Evolutionary conservation across 2,329 filamentous ascomycete species (phyloP).

Genomic region (Dothideomycetidae sp.): DNA sequence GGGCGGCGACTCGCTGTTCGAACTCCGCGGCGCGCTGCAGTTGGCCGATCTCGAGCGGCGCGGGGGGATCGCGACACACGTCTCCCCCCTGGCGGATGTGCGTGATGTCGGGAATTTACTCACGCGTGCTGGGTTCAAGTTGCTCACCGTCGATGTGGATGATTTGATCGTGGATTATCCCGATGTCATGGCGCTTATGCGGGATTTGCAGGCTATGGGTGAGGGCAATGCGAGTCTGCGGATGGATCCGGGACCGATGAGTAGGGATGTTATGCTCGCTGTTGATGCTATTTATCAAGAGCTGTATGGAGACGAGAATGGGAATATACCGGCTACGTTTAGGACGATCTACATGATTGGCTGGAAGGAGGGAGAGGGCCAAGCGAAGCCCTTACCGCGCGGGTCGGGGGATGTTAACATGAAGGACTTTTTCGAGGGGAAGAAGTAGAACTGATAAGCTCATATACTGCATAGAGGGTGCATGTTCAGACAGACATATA

Average conservation of each 20-base stretch:
- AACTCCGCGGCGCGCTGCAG: conserved; percentile 84
- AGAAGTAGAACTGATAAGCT: too few relatives aligned
- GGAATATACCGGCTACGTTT: conserved; percentile 69
- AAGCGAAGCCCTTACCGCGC: conserved; percentile 64
- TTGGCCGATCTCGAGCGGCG: conserved; percentile 79
- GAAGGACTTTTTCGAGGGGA: conserved; percentile 60
- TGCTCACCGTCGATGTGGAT: conserved; percentile 92
- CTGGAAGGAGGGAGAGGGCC: conserved; percentile 74
- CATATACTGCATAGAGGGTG: too few relatives aligned
- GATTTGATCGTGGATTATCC: conserved; percentile 95
- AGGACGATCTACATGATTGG: conserved; percentile 97
- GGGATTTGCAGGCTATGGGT: conserved; percentile 90
- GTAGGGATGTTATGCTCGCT: conserved; percentile 72
- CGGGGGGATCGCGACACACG: conserved; percentile 82
- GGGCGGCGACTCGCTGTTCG: conserved; percentile 84
- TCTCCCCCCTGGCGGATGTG: conserved; percentile 84
- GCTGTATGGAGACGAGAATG: conserved; percentile 71
- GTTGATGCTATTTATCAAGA: conserved; percentile 78
- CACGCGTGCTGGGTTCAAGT: conserved; percentile 78
- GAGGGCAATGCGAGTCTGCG: conserved; percentile 80
- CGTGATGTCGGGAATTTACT: conserved; percentile 79
- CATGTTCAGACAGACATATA: too few relatives aligned
- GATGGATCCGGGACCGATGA: conserved; percentile 70
- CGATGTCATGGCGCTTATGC: conserved; percentile 78
- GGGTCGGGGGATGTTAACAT: conserved; percentile 80